Percentiles rank a stretch among this genome's conserved stretches.
Conservation (phyloP, 2,329 filamentous ascomycete genomes). For the Xylaria sp. region DNA sequence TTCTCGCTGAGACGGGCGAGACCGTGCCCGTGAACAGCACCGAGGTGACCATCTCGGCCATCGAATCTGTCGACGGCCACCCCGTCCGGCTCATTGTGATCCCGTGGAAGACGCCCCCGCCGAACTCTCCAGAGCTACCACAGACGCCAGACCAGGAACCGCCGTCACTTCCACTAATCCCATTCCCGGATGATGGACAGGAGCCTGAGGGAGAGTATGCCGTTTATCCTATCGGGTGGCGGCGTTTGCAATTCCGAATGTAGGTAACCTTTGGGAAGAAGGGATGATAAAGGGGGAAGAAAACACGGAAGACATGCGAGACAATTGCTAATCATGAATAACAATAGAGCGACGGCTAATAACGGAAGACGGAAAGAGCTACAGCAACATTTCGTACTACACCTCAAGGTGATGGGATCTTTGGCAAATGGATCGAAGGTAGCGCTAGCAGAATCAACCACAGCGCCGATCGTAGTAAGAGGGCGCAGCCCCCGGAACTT, state of each 20-base stretch:
- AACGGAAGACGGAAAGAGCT: constrained; percentile 94
- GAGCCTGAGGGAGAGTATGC: constrained; percentile 81
- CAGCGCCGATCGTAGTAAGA: constrained; percentile 91
- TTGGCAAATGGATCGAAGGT: constrained; percentile 85
- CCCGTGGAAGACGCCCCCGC: constrained; percentile 95
- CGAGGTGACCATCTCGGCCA: constrained; percentile 90
- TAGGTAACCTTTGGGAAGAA: constrained; percentile 53
- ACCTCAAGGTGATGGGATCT: constrained; percentile 86
- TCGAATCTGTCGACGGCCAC: constrained; percentile 94
- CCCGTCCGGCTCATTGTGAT: constrained; percentile 94
- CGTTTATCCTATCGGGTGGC: constrained; percentile 94
- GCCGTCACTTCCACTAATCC: constrained; percentile 78
- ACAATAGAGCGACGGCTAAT: constrained; percentile 84
- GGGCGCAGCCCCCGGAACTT: constrained; percentile 95
- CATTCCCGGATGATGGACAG: constrained; percentile 69
- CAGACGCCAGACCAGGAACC: constrained; percentile 84
- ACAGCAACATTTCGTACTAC: constrained; percentile 94
- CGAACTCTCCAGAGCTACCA: constrained; percentile 74
- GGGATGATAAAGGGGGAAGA: not conserved
- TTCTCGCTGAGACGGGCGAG: constrained; percentile 82
- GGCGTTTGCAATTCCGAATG: constrained; percentile 90
- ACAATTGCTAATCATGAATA: constrained; percentile 23
- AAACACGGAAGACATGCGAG: not conserved
- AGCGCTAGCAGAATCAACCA: constrained; percentile 83
- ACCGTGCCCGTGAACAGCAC: constrained; percentile 83